phyloP scores from a whole-genome alignment of 2,329 filamentous ascomycete species.

The Colletotrichum filicis region DNA sequence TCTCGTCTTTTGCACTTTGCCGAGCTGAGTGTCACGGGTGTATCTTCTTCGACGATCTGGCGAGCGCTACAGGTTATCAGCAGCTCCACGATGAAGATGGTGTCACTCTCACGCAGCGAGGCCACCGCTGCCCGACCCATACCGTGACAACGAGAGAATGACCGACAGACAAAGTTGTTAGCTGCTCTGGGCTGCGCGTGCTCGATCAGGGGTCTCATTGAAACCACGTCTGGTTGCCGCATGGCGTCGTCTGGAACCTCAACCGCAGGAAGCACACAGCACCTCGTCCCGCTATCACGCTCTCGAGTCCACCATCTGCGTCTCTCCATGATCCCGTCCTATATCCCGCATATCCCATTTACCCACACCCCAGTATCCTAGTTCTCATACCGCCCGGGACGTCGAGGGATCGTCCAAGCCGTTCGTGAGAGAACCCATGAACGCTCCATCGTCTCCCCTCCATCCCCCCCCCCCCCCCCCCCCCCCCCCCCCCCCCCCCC shows the following conservation, averaged over 20 bases:
- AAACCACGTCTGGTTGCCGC: slow-evolving; percentile 26
- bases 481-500: not conserved
- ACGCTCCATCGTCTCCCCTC: slow-evolving; percentile 13
- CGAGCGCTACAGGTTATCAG: slow-evolving; percentile 4
- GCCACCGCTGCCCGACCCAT: slow-evolving; percentile 25
- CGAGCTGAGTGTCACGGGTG: not conserved
- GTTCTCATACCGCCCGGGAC: slow-evolving; percentile 1
- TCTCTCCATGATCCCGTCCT: not conserved
- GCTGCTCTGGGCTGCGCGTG: slow-evolving; percentile 20
- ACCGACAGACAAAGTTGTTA: slow-evolving; percentile 8
- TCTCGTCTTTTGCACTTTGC: slow-evolving; percentile 27
- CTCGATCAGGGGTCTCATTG: slow-evolving; percentile 21
- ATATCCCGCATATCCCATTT: not conserved
- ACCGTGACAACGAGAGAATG: not conserved
- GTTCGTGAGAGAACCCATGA: slow-evolving; percentile 27
- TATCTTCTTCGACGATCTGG: slow-evolving; percentile 4
- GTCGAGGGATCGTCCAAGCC: slow-evolving; percentile 21
- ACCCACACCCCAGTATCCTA: slow-evolving; percentile 5
- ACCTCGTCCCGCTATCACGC: not conserved
- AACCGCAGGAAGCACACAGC: not conserved
- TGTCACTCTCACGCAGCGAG: slow-evolving; percentile 30
- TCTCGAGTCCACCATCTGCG: not conserved
- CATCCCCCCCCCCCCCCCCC: not conserved
- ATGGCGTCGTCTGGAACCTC: slow-evolving; percentile 25
- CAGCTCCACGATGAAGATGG: slow-evolving; percentile 10